These are phyloP conservation scores for Cladobotryum protrusum DNA, from an alignment of 2,329 filamentous ascomycete species.

Conservation along the genomic window DNA sequence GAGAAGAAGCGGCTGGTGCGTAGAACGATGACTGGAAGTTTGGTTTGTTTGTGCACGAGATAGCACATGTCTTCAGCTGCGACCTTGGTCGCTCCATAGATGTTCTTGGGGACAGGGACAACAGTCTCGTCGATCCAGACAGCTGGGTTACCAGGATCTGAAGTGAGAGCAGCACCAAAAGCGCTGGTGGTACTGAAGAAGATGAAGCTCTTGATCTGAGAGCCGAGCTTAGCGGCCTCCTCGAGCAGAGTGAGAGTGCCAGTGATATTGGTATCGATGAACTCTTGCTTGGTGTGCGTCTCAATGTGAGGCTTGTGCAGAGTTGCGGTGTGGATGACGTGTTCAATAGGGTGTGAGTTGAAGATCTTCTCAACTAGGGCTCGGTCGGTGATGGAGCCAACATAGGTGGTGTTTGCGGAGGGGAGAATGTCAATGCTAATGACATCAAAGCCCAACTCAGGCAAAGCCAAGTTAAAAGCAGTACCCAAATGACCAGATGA, in stretches of 20 bases:
- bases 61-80: constrained; percentile 43
- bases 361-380: constrained; percentile 28
- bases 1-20: constrained; percentile 45
- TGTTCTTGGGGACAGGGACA: constrained; percentile 38
- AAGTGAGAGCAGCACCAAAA: constrained; percentile 36
- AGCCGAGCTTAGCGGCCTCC: constrained; percentile 23
- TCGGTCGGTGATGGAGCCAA: constrained; percentile 33
- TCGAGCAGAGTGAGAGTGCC: constrained; percentile 39
- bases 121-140: constrained; percentile 40
- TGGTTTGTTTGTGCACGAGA: constrained; percentile 32
- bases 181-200: constrained; percentile 42
- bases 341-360: constrained; percentile 25
- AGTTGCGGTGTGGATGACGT: constrained; percentile 40
- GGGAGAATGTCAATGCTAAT: constrained; percentile 39
- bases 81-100: constrained; percentile 43
- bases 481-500: constrained; percentile 41
- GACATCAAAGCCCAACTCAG: constrained; percentile 32
- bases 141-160: constrained; percentile 29
- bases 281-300: constrained; percentile 38
- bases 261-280: constrained; percentile 39
- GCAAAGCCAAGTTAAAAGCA: constrained; percentile 39
- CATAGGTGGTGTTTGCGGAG: constrained; percentile 28
- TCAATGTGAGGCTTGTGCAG: constrained; percentile 43
- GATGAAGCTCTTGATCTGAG: constrained; percentile 33
- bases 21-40: constrained; percentile 37